These are phyloP conservation scores for Aspergillus fumigatus DNA, from an alignment of 2,329 filamentous ascomycete genomes.

Conservation along the genomic window DNA sequence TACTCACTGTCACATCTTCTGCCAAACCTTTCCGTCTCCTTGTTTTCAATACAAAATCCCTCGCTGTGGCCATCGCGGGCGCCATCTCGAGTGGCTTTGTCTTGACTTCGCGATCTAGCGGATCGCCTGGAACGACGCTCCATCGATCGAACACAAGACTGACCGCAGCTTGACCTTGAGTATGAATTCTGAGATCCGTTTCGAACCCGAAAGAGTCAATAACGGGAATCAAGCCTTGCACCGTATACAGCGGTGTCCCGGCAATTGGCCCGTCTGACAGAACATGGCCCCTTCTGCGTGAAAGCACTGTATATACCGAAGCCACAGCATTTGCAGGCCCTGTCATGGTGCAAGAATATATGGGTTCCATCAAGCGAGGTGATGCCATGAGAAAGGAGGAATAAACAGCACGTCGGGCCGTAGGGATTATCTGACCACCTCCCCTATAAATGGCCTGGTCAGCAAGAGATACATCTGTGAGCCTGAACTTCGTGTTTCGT, in stretches of 20 bases:
- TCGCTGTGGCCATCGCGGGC: slow-evolving; percentile 77
- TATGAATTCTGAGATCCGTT: slow-evolving; percentile 93
- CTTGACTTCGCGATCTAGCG: slow-evolving; percentile 80
- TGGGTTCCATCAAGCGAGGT: slow-evolving; percentile 91
- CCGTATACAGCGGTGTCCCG: slow-evolving; percentile 88
- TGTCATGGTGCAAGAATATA: slow-evolving; percentile 89
- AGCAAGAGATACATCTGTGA: slow-evolving; percentile 84
- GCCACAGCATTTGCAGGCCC: slow-evolving; percentile 85
- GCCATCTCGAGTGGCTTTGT: slow-evolving; percentile 83
- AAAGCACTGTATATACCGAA: slow-evolving; percentile 86
- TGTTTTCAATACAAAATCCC: slow-evolving; percentile 97
- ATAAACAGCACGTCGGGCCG: slow-evolving; percentile 86
- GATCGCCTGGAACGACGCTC: slow-evolving; percentile 93
- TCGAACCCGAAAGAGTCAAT: slow-evolving; percentile 98
- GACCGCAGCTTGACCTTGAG: slow-evolving; percentile 85
- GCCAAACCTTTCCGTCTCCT: slow-evolving; percentile 86
- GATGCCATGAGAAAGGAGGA: slow-evolving; percentile 96
- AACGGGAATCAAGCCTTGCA: slow-evolving; percentile 85
- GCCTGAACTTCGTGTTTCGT: slow-evolving; percentile 94
- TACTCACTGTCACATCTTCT: slow-evolving; percentile 92
- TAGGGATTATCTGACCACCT: slow-evolving; percentile 95
- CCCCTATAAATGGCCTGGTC: slow-evolving; percentile 90
- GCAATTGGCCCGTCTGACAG: slow-evolving; percentile 90
- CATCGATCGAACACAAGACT: slow-evolving; percentile 93
- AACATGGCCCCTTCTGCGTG: slow-evolving; percentile 84